Base-by-base conservation (phyloP, 345 rosid genomes). In the Nasturtium officinale region DNA sequence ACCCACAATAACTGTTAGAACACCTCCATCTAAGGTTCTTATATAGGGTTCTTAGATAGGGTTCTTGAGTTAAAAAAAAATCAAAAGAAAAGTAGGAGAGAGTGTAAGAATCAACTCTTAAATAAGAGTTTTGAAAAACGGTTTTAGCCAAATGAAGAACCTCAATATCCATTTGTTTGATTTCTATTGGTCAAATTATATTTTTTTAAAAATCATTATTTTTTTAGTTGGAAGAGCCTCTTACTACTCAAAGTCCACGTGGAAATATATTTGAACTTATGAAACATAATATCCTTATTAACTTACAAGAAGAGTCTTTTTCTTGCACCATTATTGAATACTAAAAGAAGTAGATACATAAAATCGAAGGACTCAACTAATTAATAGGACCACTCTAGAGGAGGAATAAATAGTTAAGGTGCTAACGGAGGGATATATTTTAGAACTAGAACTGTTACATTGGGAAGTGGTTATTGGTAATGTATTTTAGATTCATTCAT, bases 391-490 rank as follows among this genome's bases (percentile, higher is more conserved):
- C 53, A 37, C 18, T 20, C 28, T 40, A 67, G 28, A 68, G 23
- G 40, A 67, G 8, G 62, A 67, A 60, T 67, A 59, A 59, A 66
- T 59, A 51, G 68, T 60, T 67, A 47, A 38, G 67, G n/a, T 59
- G 32, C 35, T 66, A 58, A 74, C 58, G 67, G 28, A 59, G 25
- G 9, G 72, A 59, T 38, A 38, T 66, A 50, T 9, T 60, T 60
- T 38, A 68, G 73, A 67, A 67, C 29, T 58, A 58, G 78, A 75
- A 75, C 62, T 29, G 69, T 67, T 32, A 48, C 67, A 26, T 75
- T 21, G 79, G 79, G 79, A 68, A 75, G 55, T 60, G 79, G 26
- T 68, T 60, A 1, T 75, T 68, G 53, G 23, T 61, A 51, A 30
- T 26, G 40, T 48, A 51, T 38, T 28, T 30, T 60, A 53, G 56